A percentile compares a stretch with the other conserved stretches of the same genome.
Evolutionary conservation across 176 grass and related monocot genomes (phyloP).

Genomic region (Oryza meridionalis): DNA sequence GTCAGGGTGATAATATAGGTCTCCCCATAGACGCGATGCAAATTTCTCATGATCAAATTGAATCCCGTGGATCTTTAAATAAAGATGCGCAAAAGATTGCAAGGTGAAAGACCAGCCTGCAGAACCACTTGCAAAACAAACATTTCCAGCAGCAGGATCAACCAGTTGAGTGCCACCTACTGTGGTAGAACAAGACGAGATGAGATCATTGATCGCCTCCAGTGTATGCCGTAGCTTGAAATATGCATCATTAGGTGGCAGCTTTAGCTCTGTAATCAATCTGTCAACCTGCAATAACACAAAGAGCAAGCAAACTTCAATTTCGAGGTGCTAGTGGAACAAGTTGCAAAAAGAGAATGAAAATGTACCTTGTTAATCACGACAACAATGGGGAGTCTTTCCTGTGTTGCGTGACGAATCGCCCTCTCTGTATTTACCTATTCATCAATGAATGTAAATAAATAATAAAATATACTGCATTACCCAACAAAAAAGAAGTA

Average conservation of each 20-base stretch:
- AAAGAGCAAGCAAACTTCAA: slow-evolving; percentile 16
- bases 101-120: slow-evolving; percentile 99
- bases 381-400: slow-evolving; percentile 93
- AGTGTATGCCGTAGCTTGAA: slow-evolving; percentile 94
- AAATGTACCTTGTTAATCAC: slow-evolving; percentile 91
- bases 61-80: slow-evolving; percentile 86
- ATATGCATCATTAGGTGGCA: slow-evolving; percentile 95
- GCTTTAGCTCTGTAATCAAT: slow-evolving; percentile 93
- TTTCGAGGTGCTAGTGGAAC: slow-evolving; percentile 24
- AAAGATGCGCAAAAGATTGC: slow-evolving; percentile 92
- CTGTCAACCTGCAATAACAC: slow-evolving; percentile 76
- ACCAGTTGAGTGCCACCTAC: slow-evolving; percentile 82
- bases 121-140: slow-evolving; percentile 92
- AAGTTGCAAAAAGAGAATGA: slow-evolving; percentile 9
- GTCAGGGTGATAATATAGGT: slow-evolving; percentile 88
- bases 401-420: slow-evolving; percentile 94
- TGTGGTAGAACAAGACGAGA: slow-evolving; percentile 89
- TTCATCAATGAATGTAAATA: slow-evolving; percentile 43
- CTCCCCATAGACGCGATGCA: slow-evolving; percentile 88
- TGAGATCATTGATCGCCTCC: slow-evolving; percentile 91
- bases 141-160: slow-evolving; percentile 88
- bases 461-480: slow-evolving; percentile 13
- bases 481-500: neutral
- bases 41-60: slow-evolving; percentile 92
- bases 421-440: slow-evolving; percentile 99